phyloP scores from a whole-genome alignment of 345 rosid species.

The Rhizophora apiculata region DNA sequence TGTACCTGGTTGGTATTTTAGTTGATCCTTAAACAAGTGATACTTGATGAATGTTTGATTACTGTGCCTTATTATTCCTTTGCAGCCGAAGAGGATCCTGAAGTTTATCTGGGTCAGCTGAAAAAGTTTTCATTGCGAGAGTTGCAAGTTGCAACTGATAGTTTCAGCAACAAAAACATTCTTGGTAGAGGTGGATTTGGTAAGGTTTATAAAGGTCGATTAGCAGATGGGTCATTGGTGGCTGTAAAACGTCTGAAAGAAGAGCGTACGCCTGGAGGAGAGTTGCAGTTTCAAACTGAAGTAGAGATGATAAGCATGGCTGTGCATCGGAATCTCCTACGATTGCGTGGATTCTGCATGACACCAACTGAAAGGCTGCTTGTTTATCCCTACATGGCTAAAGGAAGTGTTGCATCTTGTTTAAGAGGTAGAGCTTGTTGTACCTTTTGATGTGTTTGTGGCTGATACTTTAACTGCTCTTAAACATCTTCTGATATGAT shows the following conservation, averaged over 20 bases:
- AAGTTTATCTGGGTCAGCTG: constrained; percentile 95
- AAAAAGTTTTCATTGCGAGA: constrained; percentile 92
- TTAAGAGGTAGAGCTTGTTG: constrained; percentile 58
- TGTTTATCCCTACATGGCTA: constrained; percentile 98
- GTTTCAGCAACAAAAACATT: constrained; percentile 86
- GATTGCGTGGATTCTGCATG: constrained; percentile 94
- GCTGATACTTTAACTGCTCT: not conserved
- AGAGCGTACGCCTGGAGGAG: constrained; percentile 97
- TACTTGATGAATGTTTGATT: not conserved
- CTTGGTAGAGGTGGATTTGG: constrained; percentile 99
- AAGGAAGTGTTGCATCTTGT: constrained; percentile 98
- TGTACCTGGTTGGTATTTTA: constrained; percentile 70
- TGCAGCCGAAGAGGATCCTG: constrained; percentile 98
- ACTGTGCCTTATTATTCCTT: not conserved
- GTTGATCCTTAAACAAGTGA: constrained; percentile 1
- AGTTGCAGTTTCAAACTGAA: constrained; percentile 97
- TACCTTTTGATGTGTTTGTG: not conserved
- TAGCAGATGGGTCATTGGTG: constrained; percentile 87
- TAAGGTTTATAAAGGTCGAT: constrained; percentile 90
- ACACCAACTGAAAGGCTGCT: constrained; percentile 91
- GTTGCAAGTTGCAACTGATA: constrained; percentile 91
- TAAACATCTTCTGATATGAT: not conserved
- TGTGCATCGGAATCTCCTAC: constrained; percentile 89
- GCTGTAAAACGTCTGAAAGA: constrained; percentile 97
- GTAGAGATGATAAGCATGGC: constrained; percentile 99